Conservation (phyloP, 805 yeast species). For the Hanseniaspora mollemarum region DNA sequence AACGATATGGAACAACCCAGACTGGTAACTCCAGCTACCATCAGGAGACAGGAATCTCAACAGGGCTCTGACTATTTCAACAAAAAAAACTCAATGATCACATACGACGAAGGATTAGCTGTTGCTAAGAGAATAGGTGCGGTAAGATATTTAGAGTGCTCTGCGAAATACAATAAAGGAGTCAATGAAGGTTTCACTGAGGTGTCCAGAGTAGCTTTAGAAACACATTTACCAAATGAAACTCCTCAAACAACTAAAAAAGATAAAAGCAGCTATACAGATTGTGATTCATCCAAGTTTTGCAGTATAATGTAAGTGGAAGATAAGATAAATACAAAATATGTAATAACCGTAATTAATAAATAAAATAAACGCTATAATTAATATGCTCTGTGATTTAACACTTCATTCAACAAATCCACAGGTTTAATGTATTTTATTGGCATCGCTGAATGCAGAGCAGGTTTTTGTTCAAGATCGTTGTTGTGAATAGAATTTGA, state of each 20-base stretch:
- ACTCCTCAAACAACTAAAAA: slow-evolving; percentile 51
- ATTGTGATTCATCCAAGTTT: not conserved
- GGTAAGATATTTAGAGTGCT: slow-evolving; percentile 85
- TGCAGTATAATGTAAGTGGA: not conserved
- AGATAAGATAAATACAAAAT: not conserved
- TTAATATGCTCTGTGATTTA: not conserved
- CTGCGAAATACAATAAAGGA: slow-evolving; percentile 91
- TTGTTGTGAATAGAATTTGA: too few species aligned
- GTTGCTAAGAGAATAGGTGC: slow-evolving; percentile 93
- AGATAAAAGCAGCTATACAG: slow-evolving; percentile 27
- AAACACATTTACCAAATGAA: slow-evolving; percentile 37
- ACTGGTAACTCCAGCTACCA: slow-evolving; percentile 24
- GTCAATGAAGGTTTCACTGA: slow-evolving; percentile 99
- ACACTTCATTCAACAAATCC: slow-evolving; percentile 1
- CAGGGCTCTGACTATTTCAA: slow-evolving; percentile 27
- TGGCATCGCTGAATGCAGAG: too few species aligned
- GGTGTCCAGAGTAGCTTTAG: slow-evolving; percentile 90
- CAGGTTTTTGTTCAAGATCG: too few species aligned
- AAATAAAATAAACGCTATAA: not conserved
- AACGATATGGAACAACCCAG: slow-evolving; percentile 38
- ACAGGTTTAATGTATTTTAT: not conserved
- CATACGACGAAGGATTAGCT: slow-evolving; percentile 85
- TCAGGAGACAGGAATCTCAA: slow-evolving; percentile 22
- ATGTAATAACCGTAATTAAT: not conserved
- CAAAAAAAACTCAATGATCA: slow-evolving; percentile 44